Evolutionary conservation across 108 stramenopile genomes (phyloP), one percentile per base, ranked within the genome.

Genomic region (Stephanodiscus triporus): DNA sequence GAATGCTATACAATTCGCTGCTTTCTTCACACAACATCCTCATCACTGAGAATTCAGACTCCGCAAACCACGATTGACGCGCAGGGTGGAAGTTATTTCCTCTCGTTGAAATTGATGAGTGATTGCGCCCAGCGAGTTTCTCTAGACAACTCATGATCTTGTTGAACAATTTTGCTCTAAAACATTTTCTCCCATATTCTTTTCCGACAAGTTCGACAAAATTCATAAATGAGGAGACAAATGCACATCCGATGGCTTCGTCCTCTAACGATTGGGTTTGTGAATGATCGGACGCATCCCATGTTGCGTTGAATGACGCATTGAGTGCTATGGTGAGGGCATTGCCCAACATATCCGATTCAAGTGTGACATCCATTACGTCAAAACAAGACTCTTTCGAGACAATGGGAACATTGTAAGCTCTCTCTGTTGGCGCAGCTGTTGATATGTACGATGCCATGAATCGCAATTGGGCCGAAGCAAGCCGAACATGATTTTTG

Each of bases 11-110:
- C 13, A 56, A 26, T 23, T 9, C 20, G 26, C 11, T 20, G 20
- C 51, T 53, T 27, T 19, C 38, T 22, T 57, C 43, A 32, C 75
- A 75, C 64, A 89, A 71, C 37, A 85, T 73, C 50, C 85, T 87
- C 51, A 86, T 57, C 3, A 88, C 68, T 24, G 80, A 81, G 79
- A 86, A 88, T 27, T 85, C 78, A 51, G 84, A 65, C 55, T 86
- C 81, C 54, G 71, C 72, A 23, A 85, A 85, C 91, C 88, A 91
- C 23, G 81, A 78, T 50, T 71, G 76, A 24, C 83, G 79, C 22
- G 73, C 84, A 23, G 59, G 54, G 37, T 83, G 59, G 11, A 71
- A 14, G 20, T 16, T 19, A 26, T 26, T n/a, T 58, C 29, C 30
- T 17, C 20, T 20, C 17, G 16, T 20, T 10, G 48, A 9, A 6